A percentile compares a stretch with the other conserved stretches of the same genome.
Evolutionary conservation across 2,329 filamentous ascomycete species (phyloP).

Genomic region (Akanthomyces dipterigenus): DNA sequence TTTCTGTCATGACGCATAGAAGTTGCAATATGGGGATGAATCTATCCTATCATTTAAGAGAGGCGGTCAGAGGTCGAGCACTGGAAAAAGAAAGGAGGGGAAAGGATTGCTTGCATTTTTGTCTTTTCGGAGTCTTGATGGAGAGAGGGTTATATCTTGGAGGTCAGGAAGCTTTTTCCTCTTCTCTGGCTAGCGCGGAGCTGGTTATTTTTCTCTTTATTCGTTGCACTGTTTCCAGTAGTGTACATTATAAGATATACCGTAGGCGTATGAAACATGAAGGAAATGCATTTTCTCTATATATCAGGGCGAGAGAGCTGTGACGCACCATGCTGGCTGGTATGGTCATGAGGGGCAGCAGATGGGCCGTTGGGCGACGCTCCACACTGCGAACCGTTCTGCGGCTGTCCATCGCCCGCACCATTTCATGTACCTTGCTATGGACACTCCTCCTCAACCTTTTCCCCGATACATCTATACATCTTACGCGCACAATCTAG

Average conservation of each 20-base stretch:
- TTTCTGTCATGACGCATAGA: not conserved
- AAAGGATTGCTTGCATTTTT: not conserved
- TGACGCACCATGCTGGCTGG: no score
- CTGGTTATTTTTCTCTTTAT: slow-evolving; percentile 4
- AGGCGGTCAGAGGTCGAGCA: not conserved
- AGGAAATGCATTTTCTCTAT: not conserved
- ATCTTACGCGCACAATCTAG: not conserved
- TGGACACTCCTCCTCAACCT: no score
- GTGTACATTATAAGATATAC: slow-evolving; percentile 12
- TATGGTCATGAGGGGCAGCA: no score
- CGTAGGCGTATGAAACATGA: slow-evolving; percentile 6
- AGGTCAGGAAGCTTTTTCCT: not conserved
- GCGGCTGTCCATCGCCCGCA: not conserved
- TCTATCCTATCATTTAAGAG: not conserved
- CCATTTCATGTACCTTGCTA: no score
- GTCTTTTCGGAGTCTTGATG: not conserved
- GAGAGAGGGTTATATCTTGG: not conserved
- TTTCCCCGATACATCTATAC: no score
- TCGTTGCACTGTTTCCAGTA: slow-evolving; percentile 2
- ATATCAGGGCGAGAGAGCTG: not conserved
- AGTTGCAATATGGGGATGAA: not conserved
- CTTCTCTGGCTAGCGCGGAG: slow-evolving; percentile 6
- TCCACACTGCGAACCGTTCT: not conserved
- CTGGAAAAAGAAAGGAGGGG: not conserved
- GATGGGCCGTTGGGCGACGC: no score